Evolutionary conservation across 2,329 filamentous ascomycete species (phyloP), one percentile per base, ranked within the genome.

Genomic region (Pyrenophora seminiperda): DNA sequence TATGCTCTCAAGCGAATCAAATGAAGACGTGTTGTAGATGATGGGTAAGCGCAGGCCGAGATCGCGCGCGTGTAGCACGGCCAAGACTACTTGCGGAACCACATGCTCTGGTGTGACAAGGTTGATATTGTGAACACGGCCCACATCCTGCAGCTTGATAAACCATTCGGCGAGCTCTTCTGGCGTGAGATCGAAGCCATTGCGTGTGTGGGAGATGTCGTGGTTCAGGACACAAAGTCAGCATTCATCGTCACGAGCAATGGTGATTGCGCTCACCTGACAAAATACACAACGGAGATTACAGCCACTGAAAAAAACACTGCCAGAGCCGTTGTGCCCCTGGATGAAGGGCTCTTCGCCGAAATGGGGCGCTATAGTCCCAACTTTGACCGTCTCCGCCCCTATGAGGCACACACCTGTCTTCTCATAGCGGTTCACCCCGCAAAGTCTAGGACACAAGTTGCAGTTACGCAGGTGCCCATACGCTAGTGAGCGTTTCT

Each of bases 51-150:
- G 80, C 7, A 94, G 74, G 0, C 90, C 90, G 29, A 86, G 76
- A 19, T 90, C 84, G 38, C 82, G 80, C 0, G 90, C 89, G 54
- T 88, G 81, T 18, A 95, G 77, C 60, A 94, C 90, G 11, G 86
- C 87, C 24, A 94, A 76, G 1, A 83, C 89, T 7, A 94, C 88
- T 68, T 94, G 90, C 0, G 90, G 89, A 3, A 91, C 90, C 14
- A 95, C 88, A 70, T 95, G 91, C 68, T 95, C 90, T 0, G 90
- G 90, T 0, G 90, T 95, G 50, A 95, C 83, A 17, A 93, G 83
- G 70, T 96, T 94, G 78, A 95, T 92, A 69, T 94, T 94, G 76
- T 95, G 90, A n/a, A 90, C 88, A 7, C 80, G 76, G n/a, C 89
- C 90, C 2, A 90, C 81, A 20, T 89, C 80, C 68, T 94, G 90